Evolutionary conservation across 2,329 filamentous ascomycete genomes (phyloP).

Genomic region (Curvularia sp.): DNA sequence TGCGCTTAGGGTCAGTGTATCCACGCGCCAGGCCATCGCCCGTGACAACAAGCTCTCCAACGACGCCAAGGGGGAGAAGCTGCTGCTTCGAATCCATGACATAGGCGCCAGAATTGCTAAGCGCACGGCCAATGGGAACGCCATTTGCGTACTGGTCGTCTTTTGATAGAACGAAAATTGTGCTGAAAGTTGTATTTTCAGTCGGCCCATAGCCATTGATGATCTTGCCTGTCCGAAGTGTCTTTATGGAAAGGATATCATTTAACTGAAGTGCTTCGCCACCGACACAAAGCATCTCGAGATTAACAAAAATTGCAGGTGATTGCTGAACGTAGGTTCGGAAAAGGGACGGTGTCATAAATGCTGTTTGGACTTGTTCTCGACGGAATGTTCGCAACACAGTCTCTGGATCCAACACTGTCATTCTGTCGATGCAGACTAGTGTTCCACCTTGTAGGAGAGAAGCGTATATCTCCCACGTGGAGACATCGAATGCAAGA

Average conservation of each 20-base stretch:
- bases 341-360: conserved; percentile 3
- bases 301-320: background rate
- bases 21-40: conserved; percentile 18
- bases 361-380: background rate
- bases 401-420: background rate
- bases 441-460: conserved; percentile 63
- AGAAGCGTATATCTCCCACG: conserved; percentile 61
- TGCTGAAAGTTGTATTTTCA: conserved; percentile 25
- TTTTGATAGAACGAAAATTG: conserved; percentile 54
- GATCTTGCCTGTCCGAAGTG: conserved; percentile 12
- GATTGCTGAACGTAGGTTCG: background rate
- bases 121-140: conserved; percentile 51
- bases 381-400: background rate
- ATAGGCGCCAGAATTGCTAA: conserved; percentile 6
- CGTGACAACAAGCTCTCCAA: conserved; percentile 36
- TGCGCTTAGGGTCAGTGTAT: conserved; percentile 29
- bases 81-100: conserved; percentile 3
- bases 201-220: conserved; percentile 30
- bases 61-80: conserved; percentile 24
- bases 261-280: conserved; percentile 9
- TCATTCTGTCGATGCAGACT: conserved; percentile 25
- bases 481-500: conserved; percentile 52
- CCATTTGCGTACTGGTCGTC: conserved; percentile 15
- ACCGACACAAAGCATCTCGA: background rate
- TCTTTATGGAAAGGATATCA: conserved; percentile 13